phyloP scores from a whole-genome alignment of 2,329 filamentous ascomycete genomes.

The Zymoseptoria ardabiliae region DNA sequence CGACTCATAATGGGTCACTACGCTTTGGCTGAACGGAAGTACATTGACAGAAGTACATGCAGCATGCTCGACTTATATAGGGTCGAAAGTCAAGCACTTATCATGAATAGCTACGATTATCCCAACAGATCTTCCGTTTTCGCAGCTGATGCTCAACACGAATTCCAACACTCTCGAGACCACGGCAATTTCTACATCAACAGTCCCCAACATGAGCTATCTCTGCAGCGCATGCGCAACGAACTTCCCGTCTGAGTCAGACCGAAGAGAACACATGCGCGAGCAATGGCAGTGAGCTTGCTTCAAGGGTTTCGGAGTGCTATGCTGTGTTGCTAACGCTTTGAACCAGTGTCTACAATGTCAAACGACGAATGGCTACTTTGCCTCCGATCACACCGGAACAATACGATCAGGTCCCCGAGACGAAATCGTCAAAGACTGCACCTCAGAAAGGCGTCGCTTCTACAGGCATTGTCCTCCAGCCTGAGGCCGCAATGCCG shows the following conservation, averaged over 20 bases:
- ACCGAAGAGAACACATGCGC: slow-evolving; percentile 14
- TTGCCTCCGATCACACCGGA: slow-evolving; percentile 5
- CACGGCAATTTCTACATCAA: background rate
- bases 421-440: background rate
- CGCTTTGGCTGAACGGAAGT: background rate
- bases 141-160: background rate
- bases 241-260: slow-evolving; percentile 4
- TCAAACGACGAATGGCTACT: slow-evolving; percentile 9
- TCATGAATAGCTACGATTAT: background rate
- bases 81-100: background rate
- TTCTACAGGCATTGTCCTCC: no score
- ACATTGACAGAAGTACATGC: background rate
- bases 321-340: background rate
- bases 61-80: background rate
- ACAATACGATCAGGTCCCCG: background rate
- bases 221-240: slow-evolving; percentile 12
- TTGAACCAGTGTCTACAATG: slow-evolving; percentile 10
- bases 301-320: background rate
- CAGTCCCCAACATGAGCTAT: background rate
- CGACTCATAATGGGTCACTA: background rate
- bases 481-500: background rate
- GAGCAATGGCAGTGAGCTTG: slow-evolving; percentile 11
- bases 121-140: background rate
- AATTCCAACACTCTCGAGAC: background rate
- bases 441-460: background rate